Percentiles rank a stretch among this genome's conserved stretches.
Conservation (phyloP, 768 basidiomycete species). For the Kwoniella heveanensis region DNA sequence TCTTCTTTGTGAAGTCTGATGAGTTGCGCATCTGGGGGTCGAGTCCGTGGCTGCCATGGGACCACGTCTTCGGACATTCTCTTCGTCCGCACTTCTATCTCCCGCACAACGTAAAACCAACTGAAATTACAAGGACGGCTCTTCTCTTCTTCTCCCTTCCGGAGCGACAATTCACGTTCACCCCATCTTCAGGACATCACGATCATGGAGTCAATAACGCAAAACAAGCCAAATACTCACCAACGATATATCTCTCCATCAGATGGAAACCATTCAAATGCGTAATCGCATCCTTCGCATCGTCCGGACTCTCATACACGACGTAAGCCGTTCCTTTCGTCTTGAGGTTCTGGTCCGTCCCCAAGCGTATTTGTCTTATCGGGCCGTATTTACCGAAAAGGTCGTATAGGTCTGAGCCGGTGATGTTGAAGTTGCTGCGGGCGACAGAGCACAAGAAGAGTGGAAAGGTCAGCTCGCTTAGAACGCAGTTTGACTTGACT, state of each 20-base stretch:
- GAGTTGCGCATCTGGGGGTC: no score
- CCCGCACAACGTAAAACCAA: no score
- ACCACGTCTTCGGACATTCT: no score
- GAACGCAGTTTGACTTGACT: no score
- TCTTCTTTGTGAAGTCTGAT: no score
- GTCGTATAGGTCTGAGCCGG: conserved; percentile 90
- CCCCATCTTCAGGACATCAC: no score
- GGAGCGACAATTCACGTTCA: no score
- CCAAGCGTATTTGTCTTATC: conserved; percentile 91
- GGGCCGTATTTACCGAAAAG: conserved; percentile 96
- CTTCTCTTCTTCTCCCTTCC: no score
- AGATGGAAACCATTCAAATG: conserved; percentile 97
- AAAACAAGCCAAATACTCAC: conserved; percentile 48
- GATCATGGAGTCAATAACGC: no score
- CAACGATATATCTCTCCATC: conserved; percentile 95
- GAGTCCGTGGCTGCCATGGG: no score
- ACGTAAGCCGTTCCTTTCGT: conserved; percentile 96
- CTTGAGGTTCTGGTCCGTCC: conserved; percentile 75
- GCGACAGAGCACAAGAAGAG: background rate
- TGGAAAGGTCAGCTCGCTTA: background rate
- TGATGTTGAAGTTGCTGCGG: conserved; percentile 53
- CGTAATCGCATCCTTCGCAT: conserved; percentile 96
- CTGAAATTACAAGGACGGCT: no score
- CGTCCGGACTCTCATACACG: conserved; percentile 58
- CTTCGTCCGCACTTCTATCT: no score